phyloP scores from a whole-genome alignment of 2,329 filamentous ascomycete species.

The Zymoseptoria crescenta region DNA sequence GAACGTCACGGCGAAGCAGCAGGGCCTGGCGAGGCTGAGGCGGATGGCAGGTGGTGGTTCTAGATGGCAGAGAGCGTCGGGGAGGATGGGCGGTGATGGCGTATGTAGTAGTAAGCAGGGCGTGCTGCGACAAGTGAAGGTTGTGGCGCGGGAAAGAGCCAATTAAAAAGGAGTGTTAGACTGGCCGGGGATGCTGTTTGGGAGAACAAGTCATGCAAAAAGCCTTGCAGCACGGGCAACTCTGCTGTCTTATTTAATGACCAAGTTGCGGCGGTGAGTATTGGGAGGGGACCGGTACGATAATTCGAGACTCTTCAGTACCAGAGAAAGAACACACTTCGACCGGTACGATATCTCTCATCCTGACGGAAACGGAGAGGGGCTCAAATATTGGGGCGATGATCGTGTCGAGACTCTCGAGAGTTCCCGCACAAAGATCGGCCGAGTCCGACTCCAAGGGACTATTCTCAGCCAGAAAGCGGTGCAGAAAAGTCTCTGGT shows the following conservation, averaged over 20 bases:
- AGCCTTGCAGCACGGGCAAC: neutral
- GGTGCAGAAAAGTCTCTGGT: neutral
- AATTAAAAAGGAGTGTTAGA: neutral
- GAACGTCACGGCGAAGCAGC: neutral
- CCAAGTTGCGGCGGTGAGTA: neutral
- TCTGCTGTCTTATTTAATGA: neutral
- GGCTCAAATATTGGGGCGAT: neutral
- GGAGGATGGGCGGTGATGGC: neutral
- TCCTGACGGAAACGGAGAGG: neutral
- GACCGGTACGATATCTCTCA: neutral
- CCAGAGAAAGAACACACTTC: neutral
- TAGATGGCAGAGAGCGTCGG: slow-evolving; percentile 1
- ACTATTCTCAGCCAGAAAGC: neutral
- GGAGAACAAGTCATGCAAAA: neutral
- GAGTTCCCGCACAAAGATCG: neutral
- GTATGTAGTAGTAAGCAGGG: slow-evolving; percentile 1
- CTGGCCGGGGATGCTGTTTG: neutral
- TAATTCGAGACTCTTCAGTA: neutral
- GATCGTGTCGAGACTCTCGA: neutral
- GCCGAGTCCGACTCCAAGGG: neutral
- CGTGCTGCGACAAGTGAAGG: neutral
- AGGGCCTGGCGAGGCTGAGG: neutral
- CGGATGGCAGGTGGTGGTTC: neutral
- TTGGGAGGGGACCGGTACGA: neutral
- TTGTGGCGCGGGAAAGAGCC: neutral